Evolutionary conservation across 768 basidiomycete species (phyloP), one percentile per base, ranked within the genome.

Genomic region (Boletus rex-veris): DNA sequence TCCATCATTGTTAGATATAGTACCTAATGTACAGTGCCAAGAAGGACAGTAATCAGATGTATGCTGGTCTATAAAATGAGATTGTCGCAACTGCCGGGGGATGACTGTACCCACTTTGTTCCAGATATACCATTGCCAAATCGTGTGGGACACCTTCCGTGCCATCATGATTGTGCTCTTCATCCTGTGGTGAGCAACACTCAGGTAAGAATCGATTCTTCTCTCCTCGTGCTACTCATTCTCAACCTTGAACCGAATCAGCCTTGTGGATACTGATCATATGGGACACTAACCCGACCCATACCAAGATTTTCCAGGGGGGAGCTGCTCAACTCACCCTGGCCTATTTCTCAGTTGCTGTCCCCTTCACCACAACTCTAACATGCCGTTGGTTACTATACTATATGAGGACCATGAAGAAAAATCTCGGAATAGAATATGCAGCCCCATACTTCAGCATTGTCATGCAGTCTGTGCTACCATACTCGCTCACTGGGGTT

Each of bases 141-240:
- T 72, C 30, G 54, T 75, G 14, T 75, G 73, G 72, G 7, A 58
- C 12, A 52, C 48, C n/a, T n/a, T 38, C 48, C 26, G 46, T 14
- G 35, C 45, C 33, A 18, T 64, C 31, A 10, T n/a, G n/a, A n/a
- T 52, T n/a, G 21, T 21, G 21, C 56, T 58, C 2, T 52, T 26
- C 28, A 41, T 62, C 26, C 35, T 62, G 12, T 65, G 60, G 60
- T 5, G 33, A 5, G 15, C 8, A 4, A 56, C 60, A 1, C 26
- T 65, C 5, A 1, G 47, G 64, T 64, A 18, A 31, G n/a, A 2
- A 43, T 37, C 19, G 11, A 15, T 14, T 5, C 16, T 42, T 14
- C 37, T 33, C 24, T 24, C 24, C 9, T 4, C 41, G 15, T 21
- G 9, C 11, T 3, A 5, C 19, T 38, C 2, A 8, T 14, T 21